Conservation (phyloP, 768 basidiomycete species). For the Rhodocollybia butyracea region DNA sequence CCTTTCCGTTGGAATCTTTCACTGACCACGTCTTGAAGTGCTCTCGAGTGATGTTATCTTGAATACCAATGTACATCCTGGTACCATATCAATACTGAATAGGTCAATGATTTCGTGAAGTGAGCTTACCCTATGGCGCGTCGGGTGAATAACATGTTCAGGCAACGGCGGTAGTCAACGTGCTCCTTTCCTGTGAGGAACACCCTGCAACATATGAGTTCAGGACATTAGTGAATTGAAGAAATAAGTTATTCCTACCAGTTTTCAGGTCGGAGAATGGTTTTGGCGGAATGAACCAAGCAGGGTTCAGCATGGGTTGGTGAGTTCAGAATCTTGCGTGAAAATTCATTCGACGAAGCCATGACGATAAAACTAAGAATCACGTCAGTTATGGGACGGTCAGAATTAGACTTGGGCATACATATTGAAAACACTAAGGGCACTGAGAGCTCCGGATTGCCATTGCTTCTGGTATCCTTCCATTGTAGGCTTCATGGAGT, state of each 20-base stretch:
- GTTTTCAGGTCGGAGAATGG: slow-evolving; percentile 80
- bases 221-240: background rate
- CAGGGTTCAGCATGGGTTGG: slow-evolving; percentile 92
- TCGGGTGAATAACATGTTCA: slow-evolving; percentile 90
- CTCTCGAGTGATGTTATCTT: slow-evolving; percentile 78
- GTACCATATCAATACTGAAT: slow-evolving; percentile 3
- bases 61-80: slow-evolving; percentile 81
- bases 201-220: slow-evolving; percentile 56
- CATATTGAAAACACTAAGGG: slow-evolving; percentile 98
- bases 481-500: slow-evolving; percentile 88
- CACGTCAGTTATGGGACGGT: background rate
- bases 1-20: slow-evolving; percentile 21
- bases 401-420: slow-evolving; percentile 31
- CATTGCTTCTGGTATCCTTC: slow-evolving; percentile 91
- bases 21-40: slow-evolving; percentile 71
- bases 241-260: slow-evolving; percentile 51
- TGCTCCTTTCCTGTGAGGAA: slow-evolving; percentile 94
- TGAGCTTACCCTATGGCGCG: slow-evolving; percentile 31
- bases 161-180: slow-evolving; percentile 87
- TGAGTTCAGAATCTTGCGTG: slow-evolving; percentile 95
- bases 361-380: slow-evolving; percentile 91
- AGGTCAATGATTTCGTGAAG: background rate
- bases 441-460: slow-evolving; percentile 85
- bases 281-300: slow-evolving; percentile 88
- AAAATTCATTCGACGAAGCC: slow-evolving; percentile 89